Conservation (phyloP, 106 monocot species). For the Phalaenopsis equestris region DNA sequence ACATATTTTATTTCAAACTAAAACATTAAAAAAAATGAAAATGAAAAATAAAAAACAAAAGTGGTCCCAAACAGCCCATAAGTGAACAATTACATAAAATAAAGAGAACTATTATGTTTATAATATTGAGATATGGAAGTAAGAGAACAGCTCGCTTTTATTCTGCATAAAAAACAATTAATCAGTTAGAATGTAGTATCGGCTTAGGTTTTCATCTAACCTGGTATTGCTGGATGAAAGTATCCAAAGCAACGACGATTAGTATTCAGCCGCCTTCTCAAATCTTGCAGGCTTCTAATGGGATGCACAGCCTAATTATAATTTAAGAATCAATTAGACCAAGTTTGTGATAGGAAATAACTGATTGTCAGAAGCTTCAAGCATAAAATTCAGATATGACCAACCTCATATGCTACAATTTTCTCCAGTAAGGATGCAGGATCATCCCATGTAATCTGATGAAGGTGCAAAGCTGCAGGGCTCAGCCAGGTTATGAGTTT, state of each 20-base stretch:
- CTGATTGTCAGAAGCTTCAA: not conserved
- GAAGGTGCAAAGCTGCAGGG: conserved; percentile 79
- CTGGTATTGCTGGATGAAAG: conserved; percentile 87
- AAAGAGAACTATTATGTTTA: not conserved
- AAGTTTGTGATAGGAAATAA: not conserved
- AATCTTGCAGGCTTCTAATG: conserved; percentile 72
- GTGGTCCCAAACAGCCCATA: not conserved
- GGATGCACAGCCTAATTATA: conserved; percentile 73
- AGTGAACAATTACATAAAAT: not conserved
- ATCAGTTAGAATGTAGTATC: not conserved
- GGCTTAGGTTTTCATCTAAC: conserved; percentile 19
- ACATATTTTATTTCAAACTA: too few species aligned
- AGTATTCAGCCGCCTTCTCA: conserved; percentile 68
- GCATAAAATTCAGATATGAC: not conserved
- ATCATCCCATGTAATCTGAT: conserved; percentile 88
- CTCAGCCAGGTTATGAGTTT: conserved; percentile 82
- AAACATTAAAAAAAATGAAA: too few species aligned
- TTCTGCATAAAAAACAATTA: not conserved
- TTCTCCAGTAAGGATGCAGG: conserved; percentile 86
- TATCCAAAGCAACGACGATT: conserved; percentile 88
- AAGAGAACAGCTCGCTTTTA: not conserved
- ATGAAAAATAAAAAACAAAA: too few species aligned
- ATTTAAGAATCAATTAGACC: conserved; percentile 8
- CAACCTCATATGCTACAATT: conserved; percentile 82
- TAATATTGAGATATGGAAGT: not conserved